Evolutionary conservation across 306 rosid species (phyloP).

Genomic region (Abrus pulchellus): DNA sequence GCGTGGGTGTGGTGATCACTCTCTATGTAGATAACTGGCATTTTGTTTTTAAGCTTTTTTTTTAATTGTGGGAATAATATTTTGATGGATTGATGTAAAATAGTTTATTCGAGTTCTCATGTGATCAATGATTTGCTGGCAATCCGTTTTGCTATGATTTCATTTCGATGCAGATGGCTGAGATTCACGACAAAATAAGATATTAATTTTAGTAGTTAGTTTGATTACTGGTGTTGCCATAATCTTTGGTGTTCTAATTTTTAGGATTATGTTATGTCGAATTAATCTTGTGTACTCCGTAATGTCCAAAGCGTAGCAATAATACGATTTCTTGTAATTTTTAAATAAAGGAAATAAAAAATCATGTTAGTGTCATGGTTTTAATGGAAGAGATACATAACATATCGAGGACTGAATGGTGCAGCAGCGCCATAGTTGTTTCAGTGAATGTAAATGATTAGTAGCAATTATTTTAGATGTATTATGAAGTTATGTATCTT

Average conservation of each 20-base stretch:
- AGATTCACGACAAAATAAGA: slow-evolving; percentile 11
- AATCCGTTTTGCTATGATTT: slow-evolving; percentile 23
- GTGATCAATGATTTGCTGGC: slow-evolving; percentile 28
- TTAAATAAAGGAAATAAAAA: too few species aligned
- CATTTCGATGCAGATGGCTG: slow-evolving; percentile 6
- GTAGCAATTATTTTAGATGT: too few species aligned
- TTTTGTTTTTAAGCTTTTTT: slow-evolving; percentile 42
- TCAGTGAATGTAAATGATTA: too few species aligned
- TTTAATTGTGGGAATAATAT: slow-evolving; percentile 36
- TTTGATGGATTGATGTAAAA: slow-evolving; percentile 27
- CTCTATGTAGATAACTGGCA: slow-evolving; percentile 61
- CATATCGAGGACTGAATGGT: too few species aligned
- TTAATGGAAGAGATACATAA: too few species aligned
- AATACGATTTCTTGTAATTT: too few species aligned
- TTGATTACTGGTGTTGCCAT: not conserved
- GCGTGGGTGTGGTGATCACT: slow-evolving; percentile 36
- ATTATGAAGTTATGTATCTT: too few species aligned
- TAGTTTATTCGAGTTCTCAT: slow-evolving; percentile 18
- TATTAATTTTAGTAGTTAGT: not conserved
- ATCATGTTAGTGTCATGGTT: too few species aligned
- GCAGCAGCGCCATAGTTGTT: too few species aligned
- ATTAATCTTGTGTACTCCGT: not conserved
- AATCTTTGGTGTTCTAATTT: not conserved
- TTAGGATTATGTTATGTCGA: not conserved
- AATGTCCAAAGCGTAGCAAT: not conserved